phyloP scores from a whole-genome alignment of 2,329 filamentous ascomycete genomes.

The Sporothrix schenckii region DNA sequence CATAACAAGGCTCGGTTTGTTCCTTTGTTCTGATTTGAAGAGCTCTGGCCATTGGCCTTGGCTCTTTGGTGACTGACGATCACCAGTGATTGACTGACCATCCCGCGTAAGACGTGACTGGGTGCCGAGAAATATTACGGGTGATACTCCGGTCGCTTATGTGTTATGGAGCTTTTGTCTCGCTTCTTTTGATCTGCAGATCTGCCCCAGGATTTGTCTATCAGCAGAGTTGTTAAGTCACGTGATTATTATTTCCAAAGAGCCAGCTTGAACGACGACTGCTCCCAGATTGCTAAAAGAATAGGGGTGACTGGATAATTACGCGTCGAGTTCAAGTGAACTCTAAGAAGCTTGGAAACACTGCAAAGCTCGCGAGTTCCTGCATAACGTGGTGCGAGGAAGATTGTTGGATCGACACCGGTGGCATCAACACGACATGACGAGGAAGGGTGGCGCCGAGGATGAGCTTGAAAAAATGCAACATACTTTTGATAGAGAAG shows the following conservation, averaged over 20 bases:
- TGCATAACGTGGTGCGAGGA: no score
- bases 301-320: neutral
- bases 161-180: neutral
- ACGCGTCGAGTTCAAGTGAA: neutral
- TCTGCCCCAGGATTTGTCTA: neutral
- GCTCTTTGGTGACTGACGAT: conserved; percentile 2
- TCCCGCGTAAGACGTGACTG: neutral
- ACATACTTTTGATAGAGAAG: neutral
- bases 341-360: neutral
- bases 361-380: no score
- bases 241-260: neutral
- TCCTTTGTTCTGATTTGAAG: neutral
- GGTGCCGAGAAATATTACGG: conserved; percentile 5
- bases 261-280: neutral
- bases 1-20: neutral
- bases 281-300: no score
- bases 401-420: neutral
- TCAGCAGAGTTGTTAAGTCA: neutral
- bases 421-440: conserved; percentile 10
- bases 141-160: neutral
- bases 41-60: neutral
- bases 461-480: neutral
- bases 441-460: neutral
- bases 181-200: neutral
- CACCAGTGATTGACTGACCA: neutral